These are phyloP conservation scores for Alternaria atra DNA, from an alignment of 2,329 filamentous ascomycete species.

Conservation along the genomic window DNA sequence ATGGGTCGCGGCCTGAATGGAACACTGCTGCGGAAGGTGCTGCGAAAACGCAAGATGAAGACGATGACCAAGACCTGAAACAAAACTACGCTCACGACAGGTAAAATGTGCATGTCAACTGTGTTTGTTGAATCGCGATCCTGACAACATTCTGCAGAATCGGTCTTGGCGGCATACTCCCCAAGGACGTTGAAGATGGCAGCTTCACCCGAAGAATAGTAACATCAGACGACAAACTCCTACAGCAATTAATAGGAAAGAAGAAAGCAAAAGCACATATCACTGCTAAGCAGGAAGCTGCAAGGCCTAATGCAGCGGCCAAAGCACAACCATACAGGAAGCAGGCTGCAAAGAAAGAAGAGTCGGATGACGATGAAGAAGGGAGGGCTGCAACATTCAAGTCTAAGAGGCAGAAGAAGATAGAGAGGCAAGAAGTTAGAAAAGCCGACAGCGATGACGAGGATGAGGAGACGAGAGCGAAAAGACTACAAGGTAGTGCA, in stretches of 20 bases:
- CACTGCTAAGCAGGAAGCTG: conserved; percentile 34
- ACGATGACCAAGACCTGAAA: conserved; percentile 63
- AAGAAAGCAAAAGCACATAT: conserved; percentile 51
- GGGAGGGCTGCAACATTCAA: conserved; percentile 47
- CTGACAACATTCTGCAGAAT: conserved; percentile 37
- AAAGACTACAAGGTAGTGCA: conserved; percentile 4
- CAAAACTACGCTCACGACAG: conserved; percentile 64
- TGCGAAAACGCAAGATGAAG: conserved; percentile 55
- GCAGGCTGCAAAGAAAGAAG: conserved; percentile 32
- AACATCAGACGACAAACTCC: conserved; percentile 54
- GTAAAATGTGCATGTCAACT: conserved; percentile 46
- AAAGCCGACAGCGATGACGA: conserved; percentile 21
- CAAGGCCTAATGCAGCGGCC: conserved; percentile 29
- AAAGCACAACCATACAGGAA: conserved; percentile 39
- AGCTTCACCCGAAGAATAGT: conserved; percentile 47
- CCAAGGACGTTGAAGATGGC: conserved; percentile 50
- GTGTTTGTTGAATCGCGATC: neutral
- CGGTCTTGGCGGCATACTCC: conserved; percentile 50
- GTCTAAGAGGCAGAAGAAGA: conserved; percentile 41
- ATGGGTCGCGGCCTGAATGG: conserved; percentile 57
- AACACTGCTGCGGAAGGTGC: conserved; percentile 41
- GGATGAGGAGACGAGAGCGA: conserved; percentile 20
- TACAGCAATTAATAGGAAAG: conserved; percentile 55
- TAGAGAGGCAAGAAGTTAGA: conserved; percentile 17
- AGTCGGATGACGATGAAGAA: conserved; percentile 53